Base-by-base conservation (phyloP, 768 basidiomycete genomes). In the Rhodotorula sphaerocarpa region DNA sequence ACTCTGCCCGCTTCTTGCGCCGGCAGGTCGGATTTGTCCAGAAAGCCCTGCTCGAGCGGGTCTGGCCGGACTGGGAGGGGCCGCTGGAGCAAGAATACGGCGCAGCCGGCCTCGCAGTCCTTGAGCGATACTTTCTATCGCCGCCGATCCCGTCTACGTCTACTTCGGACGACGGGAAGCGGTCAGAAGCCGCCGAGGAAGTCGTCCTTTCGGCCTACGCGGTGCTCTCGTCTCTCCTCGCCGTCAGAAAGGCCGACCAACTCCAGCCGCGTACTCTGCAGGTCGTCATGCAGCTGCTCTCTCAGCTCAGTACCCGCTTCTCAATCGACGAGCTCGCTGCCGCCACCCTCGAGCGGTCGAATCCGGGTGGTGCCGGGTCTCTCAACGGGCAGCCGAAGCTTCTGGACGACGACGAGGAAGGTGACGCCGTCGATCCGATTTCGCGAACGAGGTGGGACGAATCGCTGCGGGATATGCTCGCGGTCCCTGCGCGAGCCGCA, bases 401-500 rank as follows among this genome's bases (percentile, higher is more conserved):
- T 18, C 28, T 36, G 10, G 50, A 41, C 27, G 43, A 34, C 11
- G 47, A 23, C 10, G 48, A 43, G 4, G 57, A 50, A 14, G 48
- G 50, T 15, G 41, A 58, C 12, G 31, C 21, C 12, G 27, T 43
- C 10, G 63, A 65, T 14, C 54, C 63, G 2, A 50, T 50, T 27
- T 25, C 25, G 15, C 11, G 59, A 3, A 27, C 48, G 21, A 54
- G 59, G 48, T 95, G 91, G 91, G 86, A 88, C 67, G 86, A 90
- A 67, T 83, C 80, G 66, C 81, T 91, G 28, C 82, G 81, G 36
- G 80, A 82, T 61, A 56, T 84, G 3, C 78, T 84, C 53, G 78
- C 82, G 21, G 75, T 92, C 12, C 90, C 92, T 39, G 78, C 78
- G n/a, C 89, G 84, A 74, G 82, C 86, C 12, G 84, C 86, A 28